Percentiles rank a stretch among this genome's conserved stretches.
phyloP scores from a whole-genome alignment of 2,329 filamentous ascomycete genomes.

The Penicillium sp. region DNA sequence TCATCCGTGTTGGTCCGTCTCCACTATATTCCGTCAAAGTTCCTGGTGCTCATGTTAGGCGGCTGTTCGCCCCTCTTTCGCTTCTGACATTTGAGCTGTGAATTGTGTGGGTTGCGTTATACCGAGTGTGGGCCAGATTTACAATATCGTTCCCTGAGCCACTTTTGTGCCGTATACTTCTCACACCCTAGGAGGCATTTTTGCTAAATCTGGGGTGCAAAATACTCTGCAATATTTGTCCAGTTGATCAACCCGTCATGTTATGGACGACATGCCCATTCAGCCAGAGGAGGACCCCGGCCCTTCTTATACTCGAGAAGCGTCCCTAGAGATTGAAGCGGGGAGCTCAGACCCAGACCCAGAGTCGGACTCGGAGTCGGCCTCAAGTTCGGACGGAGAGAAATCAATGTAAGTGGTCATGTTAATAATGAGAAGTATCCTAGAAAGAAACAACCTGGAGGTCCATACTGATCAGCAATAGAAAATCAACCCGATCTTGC shows the following conservation, averaged over 20 bases:
- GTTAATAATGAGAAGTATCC: background rate
- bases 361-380: conserved; percentile 17
- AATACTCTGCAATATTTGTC: background rate
- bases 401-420: conserved; percentile 28
- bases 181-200: background rate
- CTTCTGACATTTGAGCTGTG: background rate
- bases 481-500: conserved; percentile 39
- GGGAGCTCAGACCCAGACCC: conserved; percentile 7
- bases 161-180: background rate
- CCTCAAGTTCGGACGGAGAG: conserved; percentile 15
- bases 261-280: conserved; percentile 26
- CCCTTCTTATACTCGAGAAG: background rate
- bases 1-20: conserved; percentile 1
- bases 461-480: conserved; percentile 7
- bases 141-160: background rate
- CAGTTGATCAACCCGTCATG: conserved; percentile 22
- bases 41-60: background rate
- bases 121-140: background rate
- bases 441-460: background rate
- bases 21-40: conserved; percentile 7
- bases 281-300: conserved; percentile 17
- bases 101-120: background rate
- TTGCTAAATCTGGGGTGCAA: background rate
- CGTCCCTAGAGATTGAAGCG: background rate
- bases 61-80: conserved; percentile 1